Evolutionary conservation across 257 asterid species (phyloP), one percentile per base, ranked within the genome.

Genomic region (Osmanthus fragrans): DNA sequence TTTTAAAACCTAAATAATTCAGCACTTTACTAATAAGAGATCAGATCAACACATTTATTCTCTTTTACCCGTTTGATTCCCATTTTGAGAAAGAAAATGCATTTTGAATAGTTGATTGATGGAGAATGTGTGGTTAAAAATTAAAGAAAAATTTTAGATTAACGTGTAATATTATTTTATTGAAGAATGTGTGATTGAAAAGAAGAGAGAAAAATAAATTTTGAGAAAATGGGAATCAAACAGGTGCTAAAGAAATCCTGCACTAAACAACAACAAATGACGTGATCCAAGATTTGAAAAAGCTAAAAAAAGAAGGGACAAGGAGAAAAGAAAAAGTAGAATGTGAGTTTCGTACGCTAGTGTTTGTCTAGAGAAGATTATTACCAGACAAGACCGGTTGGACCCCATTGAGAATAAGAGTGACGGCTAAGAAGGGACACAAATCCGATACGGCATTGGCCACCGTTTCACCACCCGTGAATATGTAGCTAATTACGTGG

Each of bases 321-420:
- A 21, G 11, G 5, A n/a, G 66, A 56, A 54, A 56, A 18, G 66
- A 27, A 58, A 19, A 16, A 23, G 32, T 2, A 58, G 69, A 10
- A 27, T 7, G 23, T 58, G 51, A 33, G 23, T 27, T 36, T 32
- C n/a, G 4, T 7, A 42, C 34, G 66, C 64, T 11, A 30, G 23
- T 8, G 2, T 21, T 54, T 36, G 49, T 13, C 13, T 15, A 19
- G 42, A 2, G 13, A 32, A 21, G 58, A 34, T 6, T 2, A 16
- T 37, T 83, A 89, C 93, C 91, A 0, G 93, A 89, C 74, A 89
- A 84, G 40, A 87, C 93, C 15, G 93, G 93, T 73, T 89, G 93
- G 33, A 89, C 27, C 34, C 93, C 93, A 23, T 89, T 89, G 3
- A 89, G 84, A 23, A 89, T 19, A 75, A 89, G 89, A n/a, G 93